These are phyloP conservation scores for Termitomyces sp. DNA, from an alignment of 768 basidiomycete genomes.

Conservation along the genomic window DNA sequence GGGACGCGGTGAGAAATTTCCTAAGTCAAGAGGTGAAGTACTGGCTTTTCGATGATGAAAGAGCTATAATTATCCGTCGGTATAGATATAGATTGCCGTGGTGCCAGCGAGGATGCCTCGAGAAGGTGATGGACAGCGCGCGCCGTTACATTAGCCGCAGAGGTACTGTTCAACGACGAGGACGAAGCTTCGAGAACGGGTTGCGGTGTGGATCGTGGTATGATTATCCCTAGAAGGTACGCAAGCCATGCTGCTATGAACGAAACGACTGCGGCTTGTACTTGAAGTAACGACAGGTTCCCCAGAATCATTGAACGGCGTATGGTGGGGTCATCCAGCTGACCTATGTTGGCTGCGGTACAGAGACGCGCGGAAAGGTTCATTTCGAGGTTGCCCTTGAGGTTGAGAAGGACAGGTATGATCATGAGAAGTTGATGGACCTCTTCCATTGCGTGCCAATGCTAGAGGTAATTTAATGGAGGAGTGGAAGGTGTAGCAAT, in stretches of 20 bases:
- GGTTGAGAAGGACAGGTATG: slow-evolving; percentile 88
- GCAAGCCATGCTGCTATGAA: slow-evolving; percentile 80
- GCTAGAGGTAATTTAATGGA: slow-evolving; percentile 36
- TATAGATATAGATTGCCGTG: slow-evolving; percentile 22
- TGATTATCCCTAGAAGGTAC: slow-evolving; percentile 64
- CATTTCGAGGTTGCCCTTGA: slow-evolving; percentile 99
- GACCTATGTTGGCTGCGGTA: slow-evolving; percentile 91
- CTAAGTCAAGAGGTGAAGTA: neutral
- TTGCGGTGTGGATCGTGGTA: slow-evolving; percentile 36
- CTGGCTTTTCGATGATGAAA: slow-evolving; percentile 7
- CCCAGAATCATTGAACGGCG: slow-evolving; percentile 71
- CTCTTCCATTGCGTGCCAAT: slow-evolving; percentile 84
- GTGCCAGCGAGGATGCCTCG: slow-evolving; percentile 8
- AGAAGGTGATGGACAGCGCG: too few relatives aligned
- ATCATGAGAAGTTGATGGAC: slow-evolving; percentile 97
- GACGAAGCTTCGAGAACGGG: neutral
- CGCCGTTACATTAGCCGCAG: neutral
- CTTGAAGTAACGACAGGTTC: slow-evolving; percentile 84
- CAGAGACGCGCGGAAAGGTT: slow-evolving; percentile 94
- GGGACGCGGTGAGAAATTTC: neutral
- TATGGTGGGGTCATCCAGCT: slow-evolving; percentile 69
- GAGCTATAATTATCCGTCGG: slow-evolving; percentile 13
- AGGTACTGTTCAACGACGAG: neutral
- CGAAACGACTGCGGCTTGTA: slow-evolving; percentile 89
- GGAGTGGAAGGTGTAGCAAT: neutral